Evolutionary conservation across 257 asterid genomes (phyloP), one percentile per base, ranked within the genome.

Genomic region (Fraxinus cuspidata): DNA sequence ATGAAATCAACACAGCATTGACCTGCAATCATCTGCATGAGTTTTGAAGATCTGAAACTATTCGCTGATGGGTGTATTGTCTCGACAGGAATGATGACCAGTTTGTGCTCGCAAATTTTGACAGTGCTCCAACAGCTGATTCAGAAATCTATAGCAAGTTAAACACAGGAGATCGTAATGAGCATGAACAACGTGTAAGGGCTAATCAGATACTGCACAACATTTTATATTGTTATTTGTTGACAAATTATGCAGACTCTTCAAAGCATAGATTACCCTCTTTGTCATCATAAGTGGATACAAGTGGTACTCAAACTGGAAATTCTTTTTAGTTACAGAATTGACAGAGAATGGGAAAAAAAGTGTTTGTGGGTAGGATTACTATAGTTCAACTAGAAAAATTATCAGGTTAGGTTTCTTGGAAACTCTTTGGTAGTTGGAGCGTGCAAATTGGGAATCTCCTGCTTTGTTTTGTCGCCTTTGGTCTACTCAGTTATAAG

Each of bases 41-140:
- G 68, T 21, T 60, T 10, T 23, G 18, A 8, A 60, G 68, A 60
- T 25, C 68, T 23, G 68, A 60, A 60, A 6, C 68, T 35, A 74
- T 37, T 5, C 71, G 9, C 56, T 49, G 12, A 37, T 74, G 79
- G 15, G 19, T 71, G 64, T 47, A 80, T 42, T 53, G 37, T 77
- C 29, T 79, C 70, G 64, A 74, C 92, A 96, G 99, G 97, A 85
- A 77, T 7, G 81, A 92, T 1, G 98, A 90, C 81, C 91, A 84
- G 84, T 93, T 85, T 82, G 94, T 96, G 64, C 86, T 92, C 73
- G 95, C 97, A 47, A 88, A 81, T 70, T 93, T 93, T 69, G 98
- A 92, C 80, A 90, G 90, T 85, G 97, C 96, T 83, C 99, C 99
- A 15, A 92, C 97, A 11, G 94, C 85, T 72, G 99, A 96, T 80